Conservation (phyloP, 768 basidiomycete species). For the Pisolithus sp. region DNA sequence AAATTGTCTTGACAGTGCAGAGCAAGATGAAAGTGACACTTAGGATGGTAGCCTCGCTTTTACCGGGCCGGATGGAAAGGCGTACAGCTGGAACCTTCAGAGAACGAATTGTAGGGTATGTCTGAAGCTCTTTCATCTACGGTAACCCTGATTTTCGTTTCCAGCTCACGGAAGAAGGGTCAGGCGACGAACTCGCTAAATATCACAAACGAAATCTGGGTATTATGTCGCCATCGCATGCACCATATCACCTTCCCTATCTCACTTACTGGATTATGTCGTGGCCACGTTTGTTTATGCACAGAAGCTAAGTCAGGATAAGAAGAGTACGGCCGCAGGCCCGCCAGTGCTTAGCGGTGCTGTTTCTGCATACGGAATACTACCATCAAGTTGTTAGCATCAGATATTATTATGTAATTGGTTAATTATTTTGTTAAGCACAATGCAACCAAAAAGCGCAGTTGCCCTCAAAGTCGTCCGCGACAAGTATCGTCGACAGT, state of each 20-base stretch:
- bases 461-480: constrained; percentile 14
- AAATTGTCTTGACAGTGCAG: neutral
- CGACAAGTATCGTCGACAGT: constrained; percentile 1
- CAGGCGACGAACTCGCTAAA: constrained; percentile 10
- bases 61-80: constrained; percentile 25
- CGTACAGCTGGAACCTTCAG: constrained; percentile 32
- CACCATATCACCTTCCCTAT: constrained; percentile 16
- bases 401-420: neutral
- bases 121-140: neutral
- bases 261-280: constrained; percentile 21
- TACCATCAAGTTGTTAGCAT: too few relatives aligned
- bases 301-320: too few relatives aligned
- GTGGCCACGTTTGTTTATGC: constrained; percentile 15
- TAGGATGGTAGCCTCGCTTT: constrained; percentile 26
- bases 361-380: too few relatives aligned
- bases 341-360: too few relatives aligned
- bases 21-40: neutral
- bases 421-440: neutral
- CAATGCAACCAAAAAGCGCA: neutral
- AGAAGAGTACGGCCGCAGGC: too few relatives aligned
- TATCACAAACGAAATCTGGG: constrained; percentile 22
- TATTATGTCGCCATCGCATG: constrained; percentile 15
- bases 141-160: neutral
- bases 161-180: constrained; percentile 18
- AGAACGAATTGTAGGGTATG: constrained; percentile 14